Evolutionary conservation across 768 basidiomycete species (phyloP), one percentile per base, ranked within the genome.

Genomic region (Tylopilus felleus): DNA sequence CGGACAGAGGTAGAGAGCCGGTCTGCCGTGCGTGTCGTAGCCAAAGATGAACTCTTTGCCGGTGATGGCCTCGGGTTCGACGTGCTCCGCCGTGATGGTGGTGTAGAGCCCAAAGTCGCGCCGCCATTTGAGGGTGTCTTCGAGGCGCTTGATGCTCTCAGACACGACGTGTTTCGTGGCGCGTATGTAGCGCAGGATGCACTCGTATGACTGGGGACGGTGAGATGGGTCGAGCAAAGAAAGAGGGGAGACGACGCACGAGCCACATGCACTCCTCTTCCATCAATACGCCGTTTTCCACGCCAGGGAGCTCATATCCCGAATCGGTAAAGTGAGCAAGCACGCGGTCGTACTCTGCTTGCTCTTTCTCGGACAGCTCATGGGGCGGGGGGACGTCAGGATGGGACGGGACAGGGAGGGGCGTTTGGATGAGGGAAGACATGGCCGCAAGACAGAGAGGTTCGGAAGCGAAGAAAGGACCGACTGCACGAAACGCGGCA

Each of bases 21-120:
- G 90, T 52, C 88, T 75, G 13, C 85, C 78, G 21, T 70, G 70
- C 8, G 71, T 69, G 67, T 93, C 91, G 65, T 81, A 92, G 5
- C 93, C 93, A 60, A 87, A 89, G 17, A 85, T 57, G 46, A 93
- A 74, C 66, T 84, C 79, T 71, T 96, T 95, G 29, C 93, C 93
- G 5, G 92, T 95, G 45, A 87, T 71, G 1, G 83, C 85, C 73
- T 95, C 93, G 17, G 84, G 82, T 60, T 88, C 86, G 58, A 96
- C 82, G 56, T 80, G 73, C 0, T 79, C 76, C 4, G 86, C 69
- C 1, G 79, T 82, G 64, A 91, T 67, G 27, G 69, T 52, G 59
- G 86, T 81, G 58, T 90, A 83, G 17, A 93, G 59, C 13, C 88
- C 87, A 66, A 78, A 93, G 50, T 90, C 88, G 31, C 91, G 78